Conservation (phyloP, 2,329 filamentous ascomycete species). For the Cordyceps farinosa region DNA sequence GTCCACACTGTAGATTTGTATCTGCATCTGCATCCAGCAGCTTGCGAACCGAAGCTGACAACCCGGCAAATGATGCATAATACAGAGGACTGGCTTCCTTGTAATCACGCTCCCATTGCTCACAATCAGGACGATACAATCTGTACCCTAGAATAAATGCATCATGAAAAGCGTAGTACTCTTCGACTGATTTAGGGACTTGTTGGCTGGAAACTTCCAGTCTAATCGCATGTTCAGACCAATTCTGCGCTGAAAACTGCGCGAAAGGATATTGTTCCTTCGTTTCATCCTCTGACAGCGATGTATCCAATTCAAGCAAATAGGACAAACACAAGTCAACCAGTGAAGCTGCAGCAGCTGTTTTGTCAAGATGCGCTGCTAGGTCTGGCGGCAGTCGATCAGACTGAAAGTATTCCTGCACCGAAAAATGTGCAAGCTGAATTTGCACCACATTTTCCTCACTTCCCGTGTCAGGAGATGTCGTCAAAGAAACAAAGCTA, state of each 20-base stretch:
- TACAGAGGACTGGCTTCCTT: no score
- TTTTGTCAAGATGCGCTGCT: not conserved
- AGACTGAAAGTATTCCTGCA: constrained; percentile 10
- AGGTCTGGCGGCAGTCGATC: not conserved
- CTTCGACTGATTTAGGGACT: not conserved
- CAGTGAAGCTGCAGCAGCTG: not conserved
- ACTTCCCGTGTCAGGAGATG: not conserved
- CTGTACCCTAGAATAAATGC: not conserved
- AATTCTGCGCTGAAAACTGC: constrained; percentile 2
- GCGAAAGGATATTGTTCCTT: not conserved
- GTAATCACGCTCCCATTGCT: no score
- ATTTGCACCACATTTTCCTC: not conserved
- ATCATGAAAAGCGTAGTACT: not conserved
- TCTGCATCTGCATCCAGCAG: not conserved
- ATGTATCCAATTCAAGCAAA: not conserved
- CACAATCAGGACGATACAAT: no score
- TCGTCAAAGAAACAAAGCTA: not conserved
- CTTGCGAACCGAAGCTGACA: no score
- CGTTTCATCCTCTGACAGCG: no score
- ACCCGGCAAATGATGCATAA: no score
- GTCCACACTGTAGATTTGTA: not conserved
- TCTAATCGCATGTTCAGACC: not conserved
- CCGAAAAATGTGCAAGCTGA: constrained; percentile 13
- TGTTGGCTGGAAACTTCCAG: not conserved
- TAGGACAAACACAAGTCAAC: constrained; percentile 3